Conservation (phyloP, 257 asterid genomes). For the Solanum peruvianum region DNA sequence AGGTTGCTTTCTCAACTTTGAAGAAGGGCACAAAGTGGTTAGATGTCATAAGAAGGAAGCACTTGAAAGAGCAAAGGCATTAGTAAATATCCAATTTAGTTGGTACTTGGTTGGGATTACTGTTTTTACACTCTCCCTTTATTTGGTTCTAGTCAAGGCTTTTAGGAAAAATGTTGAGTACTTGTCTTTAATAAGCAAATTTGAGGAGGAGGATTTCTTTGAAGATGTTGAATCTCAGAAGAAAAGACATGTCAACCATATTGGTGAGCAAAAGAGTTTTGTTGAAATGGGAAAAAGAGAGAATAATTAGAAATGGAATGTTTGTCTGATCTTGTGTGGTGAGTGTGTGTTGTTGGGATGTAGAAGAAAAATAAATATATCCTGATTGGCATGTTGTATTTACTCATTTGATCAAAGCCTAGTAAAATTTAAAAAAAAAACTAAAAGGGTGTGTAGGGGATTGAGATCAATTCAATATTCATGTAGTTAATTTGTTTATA, state of each 20-base stretch:
- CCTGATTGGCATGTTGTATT: not conserved
- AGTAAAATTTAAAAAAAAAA: not conserved
- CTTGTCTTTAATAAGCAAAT: conserved; percentile 13
- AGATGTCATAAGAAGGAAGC: conserved; percentile 41
- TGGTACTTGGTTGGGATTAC: conserved; percentile 37
- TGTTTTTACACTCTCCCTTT: conserved; percentile 17
- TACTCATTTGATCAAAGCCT: conserved; percentile 8
- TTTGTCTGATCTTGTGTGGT: not conserved
- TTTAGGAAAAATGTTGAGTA: conserved; percentile 35
- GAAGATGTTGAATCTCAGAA: conserved; percentile 48
- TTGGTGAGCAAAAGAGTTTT: conserved; percentile 20
- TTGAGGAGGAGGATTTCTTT: conserved; percentile 5
- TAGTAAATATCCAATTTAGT: conserved; percentile 60
- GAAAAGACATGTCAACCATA: conserved; percentile 1
- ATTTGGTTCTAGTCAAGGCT: conserved; percentile 21
- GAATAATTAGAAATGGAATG: not conserved
- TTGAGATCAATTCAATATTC: not conserved
- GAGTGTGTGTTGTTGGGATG: not conserved
- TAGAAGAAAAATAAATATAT: not conserved
- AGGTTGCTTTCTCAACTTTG: conserved; percentile 39
- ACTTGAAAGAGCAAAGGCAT: conserved; percentile 51
- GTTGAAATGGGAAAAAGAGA: conserved; percentile 22
- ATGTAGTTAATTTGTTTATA: conserved; percentile 1
- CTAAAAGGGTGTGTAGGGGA: not conserved
- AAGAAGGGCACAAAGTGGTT: conserved; percentile 27